Conservation (phyloP, 2,329 filamentous ascomycete species). For the Pyrenochaeta sp. region DNA sequence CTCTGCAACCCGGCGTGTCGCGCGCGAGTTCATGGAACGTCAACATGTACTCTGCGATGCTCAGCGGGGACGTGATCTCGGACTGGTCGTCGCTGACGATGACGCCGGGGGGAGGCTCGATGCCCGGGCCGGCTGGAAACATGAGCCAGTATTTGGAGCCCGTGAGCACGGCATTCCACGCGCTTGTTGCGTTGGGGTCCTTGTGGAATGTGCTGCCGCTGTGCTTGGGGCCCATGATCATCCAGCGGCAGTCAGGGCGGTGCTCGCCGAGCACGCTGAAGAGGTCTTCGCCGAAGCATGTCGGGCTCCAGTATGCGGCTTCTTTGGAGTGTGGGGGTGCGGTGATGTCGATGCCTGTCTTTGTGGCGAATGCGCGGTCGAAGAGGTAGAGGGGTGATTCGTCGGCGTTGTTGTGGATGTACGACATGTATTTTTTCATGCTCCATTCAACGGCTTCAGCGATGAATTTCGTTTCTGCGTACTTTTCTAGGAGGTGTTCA, state of each 20-base stretch:
- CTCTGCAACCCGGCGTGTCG: conserved; percentile 75
- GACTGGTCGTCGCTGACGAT: conserved; percentile 88
- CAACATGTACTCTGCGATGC: conserved; percentile 95
- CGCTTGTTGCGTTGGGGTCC: conserved; percentile 72
- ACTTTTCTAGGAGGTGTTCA: conserved; percentile 69
- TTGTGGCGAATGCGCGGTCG: conserved; percentile 84
- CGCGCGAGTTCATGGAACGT: conserved; percentile 87
- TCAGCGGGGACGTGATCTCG: conserved; percentile 91
- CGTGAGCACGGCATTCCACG: conserved; percentile 92
- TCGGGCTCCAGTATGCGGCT: conserved; percentile 77
- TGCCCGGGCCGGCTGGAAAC: conserved; percentile 75
- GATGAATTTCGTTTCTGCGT: conserved; percentile 74
- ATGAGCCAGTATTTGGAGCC: conserved; percentile 99
- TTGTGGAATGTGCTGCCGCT: conserved; percentile 97
- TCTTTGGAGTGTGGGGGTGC: conserved; percentile 54
- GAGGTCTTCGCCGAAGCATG: conserved; percentile 85
- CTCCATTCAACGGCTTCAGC: conserved; percentile 96
- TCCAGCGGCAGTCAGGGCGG: conserved; percentile 87
- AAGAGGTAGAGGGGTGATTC: conserved; percentile 95
- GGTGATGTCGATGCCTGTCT: conserved; percentile 69
- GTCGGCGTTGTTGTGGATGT: conserved; percentile 80
- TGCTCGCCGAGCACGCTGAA: conserved; percentile 80
- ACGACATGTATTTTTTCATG: conserved; percentile 78
- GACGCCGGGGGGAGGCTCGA: conserved; percentile 81
- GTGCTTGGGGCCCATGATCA: conserved; percentile 86